Evolutionary conservation across 225 moss, liverwort and hornwort genomes (phyloP), one percentile per base, ranked within the genome.

Genomic region (Bryoerythrophyllum caledonicum): DNA sequence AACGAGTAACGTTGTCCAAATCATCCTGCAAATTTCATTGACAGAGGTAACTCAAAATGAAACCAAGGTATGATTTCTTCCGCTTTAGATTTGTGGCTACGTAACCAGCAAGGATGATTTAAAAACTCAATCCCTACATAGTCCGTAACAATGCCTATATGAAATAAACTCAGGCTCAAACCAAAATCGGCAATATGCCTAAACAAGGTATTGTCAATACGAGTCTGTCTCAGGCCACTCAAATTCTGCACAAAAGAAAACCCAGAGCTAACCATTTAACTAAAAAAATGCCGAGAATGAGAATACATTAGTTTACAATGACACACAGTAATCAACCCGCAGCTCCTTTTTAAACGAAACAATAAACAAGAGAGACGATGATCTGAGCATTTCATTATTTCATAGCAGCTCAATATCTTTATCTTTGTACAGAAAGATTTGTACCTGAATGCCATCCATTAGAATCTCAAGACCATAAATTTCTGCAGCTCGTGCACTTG

Each of bases 361-460:
- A 62, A 68, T 55, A 27, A 56, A 72, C 24, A 77, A 70, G 30
- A 62, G 64, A 25, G 3, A 5, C 61, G 15, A 74, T 8, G 30
- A 74, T 13, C 16, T 61, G 54, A n/a, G 48, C 66, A 74, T 60
- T 61, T 38, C 37, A 24, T n/a, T 49, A 48, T 66, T 46, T 5
- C 67, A 48, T 30, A 67, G 63, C 64, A 77, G 65, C 44, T 60
- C n/a, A 24, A 66, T 28, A 27, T 53, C 53, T 59, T 37, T n/a
- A 74, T 67, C 3, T 61, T 74, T 49, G 23, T 38, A 40, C 37
- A 57, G 3, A 10, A 32, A 74, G 23, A 24, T 35, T 13, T 17
- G 64, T 75, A 89, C 89, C 94, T 97, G 96, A 55, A 97, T 94
- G 48, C 96, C 96, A 81, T 97, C 96, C 74, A 94, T 86, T 68